Percentiles rank a stretch among this genome's conserved stretches.
Evolutionary conservation across 306 rosid genomes (phyloP).

Genomic region (Acacia melanoxylon): DNA sequence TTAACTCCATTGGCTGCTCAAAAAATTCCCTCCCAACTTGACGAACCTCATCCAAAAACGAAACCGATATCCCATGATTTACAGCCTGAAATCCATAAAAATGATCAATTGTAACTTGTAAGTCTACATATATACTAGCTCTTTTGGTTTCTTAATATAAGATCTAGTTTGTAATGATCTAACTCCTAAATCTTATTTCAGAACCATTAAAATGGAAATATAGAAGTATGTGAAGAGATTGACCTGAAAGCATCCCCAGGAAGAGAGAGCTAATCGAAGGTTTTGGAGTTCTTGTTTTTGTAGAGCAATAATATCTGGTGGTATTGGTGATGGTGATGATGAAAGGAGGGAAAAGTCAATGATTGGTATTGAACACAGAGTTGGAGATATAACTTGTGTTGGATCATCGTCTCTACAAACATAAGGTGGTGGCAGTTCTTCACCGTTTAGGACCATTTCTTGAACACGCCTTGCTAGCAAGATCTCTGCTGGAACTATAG

Average conservation of each 20-base stretch:
- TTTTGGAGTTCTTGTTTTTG: not conserved
- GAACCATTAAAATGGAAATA: too few relatives aligned
- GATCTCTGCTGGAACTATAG: not conserved
- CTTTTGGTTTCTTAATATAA: too few relatives aligned
- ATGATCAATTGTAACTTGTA: too few relatives aligned
- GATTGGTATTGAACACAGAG: slow-evolving; percentile 19
- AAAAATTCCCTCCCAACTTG: slow-evolving; percentile 39
- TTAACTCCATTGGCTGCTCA: slow-evolving; percentile 39
- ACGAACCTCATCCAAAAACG: slow-evolving; percentile 38
- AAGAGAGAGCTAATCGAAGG: slow-evolving; percentile 10
- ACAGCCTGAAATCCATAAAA: slow-evolving; percentile 34
- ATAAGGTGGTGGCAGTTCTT: slow-evolving; percentile 42
- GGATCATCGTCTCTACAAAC: slow-evolving; percentile 7
- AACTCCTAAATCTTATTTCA: too few relatives aligned
- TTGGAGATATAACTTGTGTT: slow-evolving; percentile 13
- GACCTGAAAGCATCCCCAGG: slow-evolving; percentile 58
- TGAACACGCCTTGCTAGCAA: slow-evolving; percentile 42
- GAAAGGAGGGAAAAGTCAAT: slow-evolving; percentile 33
- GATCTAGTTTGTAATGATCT: too few relatives aligned
- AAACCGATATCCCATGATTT: slow-evolving; percentile 38
- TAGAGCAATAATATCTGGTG: not conserved
- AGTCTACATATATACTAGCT: too few relatives aligned
- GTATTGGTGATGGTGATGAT: slow-evolving; percentile 21
- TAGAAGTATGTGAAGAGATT: not conserved
- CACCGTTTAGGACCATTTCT: slow-evolving; percentile 40